Percentiles rank a stretch among this genome's conserved stretches.
Evolutionary conservation across 371 early-diverging fungal genomes (phyloP).

Genomic region (Amoeboaphelidium occidentale): DNA sequence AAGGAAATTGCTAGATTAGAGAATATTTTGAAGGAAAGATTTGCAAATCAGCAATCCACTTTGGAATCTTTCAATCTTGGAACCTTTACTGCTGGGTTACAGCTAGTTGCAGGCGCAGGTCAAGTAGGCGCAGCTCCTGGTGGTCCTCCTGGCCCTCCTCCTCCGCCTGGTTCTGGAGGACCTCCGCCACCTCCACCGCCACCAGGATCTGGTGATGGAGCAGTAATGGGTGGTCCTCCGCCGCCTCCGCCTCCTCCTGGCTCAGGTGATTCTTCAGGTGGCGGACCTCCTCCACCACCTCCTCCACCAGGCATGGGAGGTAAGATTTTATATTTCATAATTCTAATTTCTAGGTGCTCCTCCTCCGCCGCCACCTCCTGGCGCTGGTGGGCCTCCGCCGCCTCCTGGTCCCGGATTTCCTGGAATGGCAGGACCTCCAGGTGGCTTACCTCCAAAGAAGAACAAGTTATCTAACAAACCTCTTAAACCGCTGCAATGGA

Average conservation of each 20-base stretch:
- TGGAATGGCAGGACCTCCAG: too few species aligned
- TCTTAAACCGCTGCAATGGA: slow-evolving; percentile 25
- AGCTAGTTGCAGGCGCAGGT: neutral
- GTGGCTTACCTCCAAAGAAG: slow-evolving; percentile 12
- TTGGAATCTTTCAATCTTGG: slow-evolving; percentile 2
- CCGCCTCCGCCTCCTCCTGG: slow-evolving; percentile 5
- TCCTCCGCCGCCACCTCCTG: slow-evolving; percentile 14
- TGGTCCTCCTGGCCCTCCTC: slow-evolving; percentile 8
- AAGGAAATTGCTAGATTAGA: slow-evolving; percentile 11
- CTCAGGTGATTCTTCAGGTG: slow-evolving; percentile 1
- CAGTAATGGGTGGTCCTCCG: slow-evolving; percentile 4
- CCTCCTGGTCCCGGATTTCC: slow-evolving; percentile 1
- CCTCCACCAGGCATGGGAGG: slow-evolving; percentile 2
- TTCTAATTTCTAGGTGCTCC: slow-evolving; percentile 6
- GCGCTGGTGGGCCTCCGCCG: slow-evolving; percentile 8
- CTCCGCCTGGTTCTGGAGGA: neutral
- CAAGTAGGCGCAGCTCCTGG: neutral
- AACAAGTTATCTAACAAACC: slow-evolving; percentile 19
- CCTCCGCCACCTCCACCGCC: slow-evolving; percentile 6
- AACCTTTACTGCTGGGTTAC: neutral
- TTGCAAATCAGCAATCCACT: slow-evolving; percentile 6
- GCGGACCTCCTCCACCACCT: slow-evolving; percentile 3
- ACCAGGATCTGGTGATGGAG: neutral
- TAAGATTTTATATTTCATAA: neutral
- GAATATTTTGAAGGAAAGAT: slow-evolving; percentile 7